Percentiles rank a stretch among this genome's conserved stretches.
phyloP scores from a whole-genome alignment of 345 rosid species.

The Limnanthes douglasii region DNA sequence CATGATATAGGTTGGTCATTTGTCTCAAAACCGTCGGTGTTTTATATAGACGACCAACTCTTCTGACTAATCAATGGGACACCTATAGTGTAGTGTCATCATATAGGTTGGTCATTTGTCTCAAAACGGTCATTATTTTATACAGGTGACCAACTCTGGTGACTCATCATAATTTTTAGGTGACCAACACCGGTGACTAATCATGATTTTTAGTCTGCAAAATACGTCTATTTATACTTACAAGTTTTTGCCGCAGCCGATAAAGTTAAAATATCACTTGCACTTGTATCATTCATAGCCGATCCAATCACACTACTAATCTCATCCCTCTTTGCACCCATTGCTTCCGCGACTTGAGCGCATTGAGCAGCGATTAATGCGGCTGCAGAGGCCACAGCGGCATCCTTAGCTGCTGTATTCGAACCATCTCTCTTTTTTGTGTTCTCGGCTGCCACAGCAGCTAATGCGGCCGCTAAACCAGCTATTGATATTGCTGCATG shows the following conservation, averaged over 20 bases:
- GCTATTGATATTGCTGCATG: conserved; percentile 91
- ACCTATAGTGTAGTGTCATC: no score
- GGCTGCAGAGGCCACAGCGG: conserved; percentile 77
- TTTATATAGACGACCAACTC: no score
- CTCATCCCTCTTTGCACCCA: conserved; percentile 80
- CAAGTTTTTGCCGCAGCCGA: conserved; percentile 88
- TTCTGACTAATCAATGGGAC: no score
- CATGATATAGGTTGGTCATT: no score
- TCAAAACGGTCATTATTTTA: no score
- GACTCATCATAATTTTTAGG: no score
- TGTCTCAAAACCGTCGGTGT: no score
- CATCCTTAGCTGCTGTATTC: conserved; percentile 24
- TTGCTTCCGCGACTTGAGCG: conserved; percentile 65
- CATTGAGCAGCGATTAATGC: conserved; percentile 83
- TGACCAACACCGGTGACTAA: no score
- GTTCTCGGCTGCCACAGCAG: conserved; percentile 63
- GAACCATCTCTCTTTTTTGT: conserved; percentile 15
- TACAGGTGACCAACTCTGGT: no score
- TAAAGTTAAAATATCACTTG: conserved; percentile 73
- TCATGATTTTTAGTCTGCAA: no score
- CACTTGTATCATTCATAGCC: conserved; percentile 52
- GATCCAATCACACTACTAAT: conserved; percentile 49
- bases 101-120: no score
- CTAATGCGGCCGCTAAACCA: conserved; percentile 73
- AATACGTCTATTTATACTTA: conserved; percentile 26